Evolutionary conservation across 2,329 filamentous ascomycete genomes (phyloP).

Genomic region (Beauveria medogensis): DNA sequence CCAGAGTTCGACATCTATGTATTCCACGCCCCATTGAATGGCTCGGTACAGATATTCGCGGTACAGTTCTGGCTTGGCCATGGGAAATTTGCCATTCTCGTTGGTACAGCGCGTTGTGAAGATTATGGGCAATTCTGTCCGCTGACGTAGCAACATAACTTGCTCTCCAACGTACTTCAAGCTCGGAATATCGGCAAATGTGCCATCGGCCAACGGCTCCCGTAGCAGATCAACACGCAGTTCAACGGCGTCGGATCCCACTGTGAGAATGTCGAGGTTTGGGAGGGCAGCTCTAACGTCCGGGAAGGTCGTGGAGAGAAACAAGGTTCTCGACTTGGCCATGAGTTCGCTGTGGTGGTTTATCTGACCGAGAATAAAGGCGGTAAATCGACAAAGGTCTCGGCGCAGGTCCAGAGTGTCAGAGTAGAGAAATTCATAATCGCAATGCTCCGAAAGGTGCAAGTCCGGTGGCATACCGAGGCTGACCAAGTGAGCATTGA

Average conservation of each 20-base stretch:
- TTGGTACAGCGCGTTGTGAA: constrained; percentile 76
- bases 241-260: constrained; percentile 79
- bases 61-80: constrained; percentile 68
- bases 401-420: constrained; percentile 62
- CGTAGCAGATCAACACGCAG: constrained; percentile 74
- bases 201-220: constrained; percentile 57
- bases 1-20: constrained; percentile 85
- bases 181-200: constrained; percentile 60
- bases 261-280: constrained; percentile 79
- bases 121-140: constrained; percentile 82
- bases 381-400: constrained; percentile 70
- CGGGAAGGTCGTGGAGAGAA: constrained; percentile 83
- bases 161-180: constrained; percentile 80
- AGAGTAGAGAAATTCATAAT: constrained; percentile 83
- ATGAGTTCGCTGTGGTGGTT: constrained; percentile 70
- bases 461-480: constrained; percentile 61
- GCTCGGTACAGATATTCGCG: constrained; percentile 75
- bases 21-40: constrained; percentile 84
- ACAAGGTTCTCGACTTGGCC: constrained; percentile 70
- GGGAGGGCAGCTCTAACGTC: constrained; percentile 76
- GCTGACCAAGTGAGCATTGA: constrained; percentile 71
- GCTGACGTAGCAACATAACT: constrained; percentile 73
- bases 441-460: constrained; percentile 58
- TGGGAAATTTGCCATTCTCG: constrained; percentile 79
- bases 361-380: constrained; percentile 71